Evolutionary conservation across 306 rosid species (phyloP).

Genomic region (Citrullus amarus): DNA sequence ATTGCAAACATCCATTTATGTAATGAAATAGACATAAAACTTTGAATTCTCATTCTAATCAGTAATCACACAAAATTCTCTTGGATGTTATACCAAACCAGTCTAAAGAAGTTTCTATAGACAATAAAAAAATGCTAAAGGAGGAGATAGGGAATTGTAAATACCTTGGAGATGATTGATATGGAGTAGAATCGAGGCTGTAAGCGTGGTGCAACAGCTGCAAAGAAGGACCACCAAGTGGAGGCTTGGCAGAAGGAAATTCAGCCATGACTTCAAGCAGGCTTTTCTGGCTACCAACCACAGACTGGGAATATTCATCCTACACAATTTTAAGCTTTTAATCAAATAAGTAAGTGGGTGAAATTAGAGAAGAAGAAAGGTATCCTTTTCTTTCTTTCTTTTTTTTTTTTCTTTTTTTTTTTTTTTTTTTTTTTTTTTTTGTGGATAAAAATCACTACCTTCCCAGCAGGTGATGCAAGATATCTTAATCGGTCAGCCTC

Average conservation of each 20-base stretch:
- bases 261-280: conserved; percentile 91
- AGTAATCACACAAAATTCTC: neutral
- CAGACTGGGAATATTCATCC: conserved; percentile 95
- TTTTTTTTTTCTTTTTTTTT: too few species aligned
- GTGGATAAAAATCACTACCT: conserved; percentile 34
- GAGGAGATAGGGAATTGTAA: neutral
- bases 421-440: too few species aligned
- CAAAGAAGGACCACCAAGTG: conserved; percentile 89
- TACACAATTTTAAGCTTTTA: conserved; percentile 14
- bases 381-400: neutral
- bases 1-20: neutral
- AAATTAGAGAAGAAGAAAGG: neutral
- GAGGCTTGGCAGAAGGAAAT: conserved; percentile 84
- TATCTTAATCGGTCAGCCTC: conserved; percentile 79
- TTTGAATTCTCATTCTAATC: neutral
- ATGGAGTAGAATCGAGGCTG: conserved; percentile 95
- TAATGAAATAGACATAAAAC: neutral
- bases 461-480: conserved; percentile 94
- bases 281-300: conserved; percentile 78
- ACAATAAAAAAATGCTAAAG: neutral
- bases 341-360: conserved; percentile 3
- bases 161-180: conserved; percentile 82
- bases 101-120: neutral
- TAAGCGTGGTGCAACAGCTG: conserved; percentile 83
- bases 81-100: neutral